Evolutionary conservation across 441 rosid species (phyloP).

Genomic region (Corymbia citriodora): DNA sequence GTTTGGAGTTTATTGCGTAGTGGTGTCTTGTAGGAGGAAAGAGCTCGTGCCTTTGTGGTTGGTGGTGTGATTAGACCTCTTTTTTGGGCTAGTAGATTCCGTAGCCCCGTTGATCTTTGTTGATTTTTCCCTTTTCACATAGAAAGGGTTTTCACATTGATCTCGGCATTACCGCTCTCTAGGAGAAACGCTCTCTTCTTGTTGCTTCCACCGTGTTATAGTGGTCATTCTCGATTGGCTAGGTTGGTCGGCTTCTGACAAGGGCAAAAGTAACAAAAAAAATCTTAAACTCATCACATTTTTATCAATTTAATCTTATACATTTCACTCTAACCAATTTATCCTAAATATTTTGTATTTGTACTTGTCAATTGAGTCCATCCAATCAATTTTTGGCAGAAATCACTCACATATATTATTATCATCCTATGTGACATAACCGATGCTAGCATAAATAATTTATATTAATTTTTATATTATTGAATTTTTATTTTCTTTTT

Average conservation of each 20-base stretch:
- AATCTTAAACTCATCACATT: rapidly evolving
- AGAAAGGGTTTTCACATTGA: background rate
- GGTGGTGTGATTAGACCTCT: background rate
- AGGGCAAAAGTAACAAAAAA: too few relatives aligned
- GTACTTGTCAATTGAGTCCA: background rate
- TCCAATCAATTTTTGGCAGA: too few relatives aligned
- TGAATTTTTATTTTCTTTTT: too few relatives aligned
- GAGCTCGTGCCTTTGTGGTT: rapidly evolving
- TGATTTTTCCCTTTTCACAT: background rate
- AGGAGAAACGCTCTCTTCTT: background rate
- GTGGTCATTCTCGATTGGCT: background rate
- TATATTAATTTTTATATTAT: too few relatives aligned
- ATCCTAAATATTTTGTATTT: too few relatives aligned
- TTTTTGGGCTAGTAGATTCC: background rate
- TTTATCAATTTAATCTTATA: too few relatives aligned
- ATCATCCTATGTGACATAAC: rapidly evolving
- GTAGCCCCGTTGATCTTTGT: background rate
- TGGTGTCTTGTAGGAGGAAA: background rate
- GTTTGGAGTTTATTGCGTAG: background rate
- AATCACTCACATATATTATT: rapidly evolving
- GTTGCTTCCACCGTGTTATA: background rate
- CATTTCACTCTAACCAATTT: background rate
- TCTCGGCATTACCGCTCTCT: background rate
- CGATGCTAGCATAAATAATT: too few relatives aligned
- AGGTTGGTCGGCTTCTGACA: background rate